Evolutionary conservation across 495 filamentous ascomycete species (phyloP).

Genomic region (Talaromyces stipitatus): DNA sequence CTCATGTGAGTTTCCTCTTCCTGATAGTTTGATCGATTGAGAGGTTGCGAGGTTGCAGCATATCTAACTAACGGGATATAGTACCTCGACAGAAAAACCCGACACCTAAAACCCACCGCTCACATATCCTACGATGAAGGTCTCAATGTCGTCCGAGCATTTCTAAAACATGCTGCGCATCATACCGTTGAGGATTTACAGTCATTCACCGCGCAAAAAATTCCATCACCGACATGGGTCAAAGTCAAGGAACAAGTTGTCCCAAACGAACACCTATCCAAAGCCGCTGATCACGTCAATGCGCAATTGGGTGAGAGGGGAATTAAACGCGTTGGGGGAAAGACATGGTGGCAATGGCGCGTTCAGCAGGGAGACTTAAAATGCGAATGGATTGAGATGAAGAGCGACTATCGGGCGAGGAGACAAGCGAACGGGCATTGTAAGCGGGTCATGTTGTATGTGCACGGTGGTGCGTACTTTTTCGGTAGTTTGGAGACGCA

Average conservation of each 20-base stretch:
- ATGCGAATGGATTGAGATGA: slow-evolving; percentile 97
- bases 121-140: slow-evolving; percentile 92
- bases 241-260: slow-evolving; percentile 68
- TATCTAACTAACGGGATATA: slow-evolving; percentile 24
- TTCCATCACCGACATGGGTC: slow-evolving; percentile 85
- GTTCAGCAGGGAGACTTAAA: slow-evolving; percentile 50
- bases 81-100: slow-evolving; percentile 74
- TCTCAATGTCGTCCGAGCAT: slow-evolving; percentile 78
- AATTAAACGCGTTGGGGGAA: slow-evolving; percentile 66
- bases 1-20: slow-evolving; percentile 50
- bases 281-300: slow-evolving; percentile 54
- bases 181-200: slow-evolving; percentile 91
- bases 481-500: slow-evolving; percentile 94
- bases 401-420: slow-evolving; percentile 64
- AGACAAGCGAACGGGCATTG: slow-evolving; percentile 47
- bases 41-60: too few species aligned
- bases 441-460: slow-evolving; percentile 83
- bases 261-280: slow-evolving; percentile 47
- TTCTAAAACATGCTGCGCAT: slow-evolving; percentile 72
- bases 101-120: slow-evolving; percentile 68
- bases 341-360: slow-evolving; percentile 94
- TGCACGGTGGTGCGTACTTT: slow-evolving; percentile 78
- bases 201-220: slow-evolving; percentile 81
- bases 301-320: slow-evolving; percentile 70
- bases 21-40: background rate